These are phyloP conservation scores for Fusarium virguliforme DNA, from an alignment of 2,329 filamentous ascomycete species.

Conservation along the genomic window DNA sequence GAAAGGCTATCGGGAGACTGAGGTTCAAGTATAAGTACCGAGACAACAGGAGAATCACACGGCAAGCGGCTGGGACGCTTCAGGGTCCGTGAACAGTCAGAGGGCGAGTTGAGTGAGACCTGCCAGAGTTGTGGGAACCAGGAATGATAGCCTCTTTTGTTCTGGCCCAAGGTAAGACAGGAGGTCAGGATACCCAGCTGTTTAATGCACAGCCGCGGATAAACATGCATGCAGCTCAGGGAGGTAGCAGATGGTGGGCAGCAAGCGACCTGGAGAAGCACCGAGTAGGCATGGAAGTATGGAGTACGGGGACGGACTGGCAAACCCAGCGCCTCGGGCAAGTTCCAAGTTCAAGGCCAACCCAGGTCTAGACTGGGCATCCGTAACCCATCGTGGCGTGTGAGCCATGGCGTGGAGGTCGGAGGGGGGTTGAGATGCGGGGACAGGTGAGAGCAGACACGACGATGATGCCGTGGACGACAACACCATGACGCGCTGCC, in stretches of 20 bases:
- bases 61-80: conserved; percentile 36
- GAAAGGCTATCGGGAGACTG: conserved; percentile 30
- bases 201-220: conserved; percentile 51
- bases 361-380: conserved; percentile 44
- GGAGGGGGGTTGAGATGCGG: conserved; percentile 49
- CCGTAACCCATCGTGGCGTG: conserved; percentile 49
- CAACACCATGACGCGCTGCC: conserved; percentile 48
- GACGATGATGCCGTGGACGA: conserved; percentile 47
- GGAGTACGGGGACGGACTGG: conserved; percentile 33
- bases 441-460: conserved; percentile 50
- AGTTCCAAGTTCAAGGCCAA: conserved; percentile 45
- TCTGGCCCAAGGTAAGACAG: conserved; percentile 47
- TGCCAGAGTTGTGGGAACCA: conserved; percentile 32
- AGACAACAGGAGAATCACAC: conserved; percentile 37
- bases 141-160: conserved; percentile 45
- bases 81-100: conserved; percentile 36
- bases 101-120: conserved; percentile 42
- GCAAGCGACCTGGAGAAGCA: conserved; percentile 32
- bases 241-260: conserved; percentile 47
- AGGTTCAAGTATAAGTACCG: conserved; percentile 35
- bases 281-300: conserved; percentile 21
- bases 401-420: conserved; percentile 46
- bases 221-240: conserved; percentile 48
- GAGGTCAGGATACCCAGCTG: conserved; percentile 47
- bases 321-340: conserved; percentile 34